Base-by-base conservation (phyloP, 1,139 yeast species). In the Yamadazyma spencermartinsiae region DNA sequence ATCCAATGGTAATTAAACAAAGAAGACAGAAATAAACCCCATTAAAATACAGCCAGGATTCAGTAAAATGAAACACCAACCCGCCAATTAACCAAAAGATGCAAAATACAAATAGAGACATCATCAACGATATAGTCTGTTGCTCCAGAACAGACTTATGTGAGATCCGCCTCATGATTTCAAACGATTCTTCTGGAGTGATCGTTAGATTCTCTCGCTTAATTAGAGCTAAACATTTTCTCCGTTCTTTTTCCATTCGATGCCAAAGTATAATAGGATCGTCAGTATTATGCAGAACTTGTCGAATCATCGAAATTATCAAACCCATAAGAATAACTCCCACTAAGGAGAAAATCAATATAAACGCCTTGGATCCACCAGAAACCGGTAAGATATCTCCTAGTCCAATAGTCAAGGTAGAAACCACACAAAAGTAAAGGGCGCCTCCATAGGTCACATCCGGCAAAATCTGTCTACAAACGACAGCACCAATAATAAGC, bases 1-100 rank as follows among this genome's bases (percentile, higher is more conserved):
- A 87, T 0, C 96, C 96, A 41, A 88, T 83, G 0, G 96, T 86
- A 19, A 87, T 62, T 41, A 88, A 72, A 52, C 92, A 81, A 38
- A 86, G 64, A 45, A 83, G 79, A 44, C 90, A 79, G 54, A 86
- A 87, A 60, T 88, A 88, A 10, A 85, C 68, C 1, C 80, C 72
- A 41, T 80, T 68, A 49, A 84, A 84, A 56, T 82, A 88, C 3
- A 72, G 46, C 96, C 95, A 87, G 2, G 57, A 59, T 51, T 86
- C 95, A 18, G 74, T 63, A 31, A 59, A 64, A 31, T 66, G 63
- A 52, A 87, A 85, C 0, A 80, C 76, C 31, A 79, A 45, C 0
- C 88, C 89, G 0, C 96, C 96, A 7, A 85, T 43, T 3, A 86
- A 63, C 85, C 92, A 82, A 51, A 85, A 84, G 1, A 62, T 34